Percentiles rank a stretch among this genome's conserved stretches.
phyloP scores from a whole-genome alignment of 345 rosid genomes.

The Lumnitzera littorea region DNA sequence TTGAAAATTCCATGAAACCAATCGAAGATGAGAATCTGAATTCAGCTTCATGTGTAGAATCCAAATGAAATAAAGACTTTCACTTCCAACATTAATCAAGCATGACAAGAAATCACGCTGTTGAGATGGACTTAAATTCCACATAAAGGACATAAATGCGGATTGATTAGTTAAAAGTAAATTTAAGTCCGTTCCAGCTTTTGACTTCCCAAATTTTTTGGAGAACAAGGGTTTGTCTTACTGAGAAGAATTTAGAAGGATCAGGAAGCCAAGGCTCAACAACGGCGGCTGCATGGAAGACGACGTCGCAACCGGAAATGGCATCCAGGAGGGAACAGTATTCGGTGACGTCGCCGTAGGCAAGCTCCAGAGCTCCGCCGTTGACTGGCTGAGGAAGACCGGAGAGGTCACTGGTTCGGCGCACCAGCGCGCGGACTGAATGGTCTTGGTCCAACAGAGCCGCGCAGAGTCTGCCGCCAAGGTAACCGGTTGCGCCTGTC shows the following conservation, averaged over 20 bases:
- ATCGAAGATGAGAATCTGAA: too few relatives aligned
- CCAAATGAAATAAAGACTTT: too few relatives aligned
- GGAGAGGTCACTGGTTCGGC: conserved; percentile 76
- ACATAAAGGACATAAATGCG: too few relatives aligned
- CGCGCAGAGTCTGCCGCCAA: conserved; percentile 75
- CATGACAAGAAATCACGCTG: background rate
- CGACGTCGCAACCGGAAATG: conserved; percentile 57
- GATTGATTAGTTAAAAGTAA: too few relatives aligned
- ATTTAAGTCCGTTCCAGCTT: too few relatives aligned
- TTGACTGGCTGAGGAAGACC: conserved; percentile 30
- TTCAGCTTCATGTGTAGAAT: too few relatives aligned
- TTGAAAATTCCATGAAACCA: too few relatives aligned
- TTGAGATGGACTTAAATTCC: too few relatives aligned
- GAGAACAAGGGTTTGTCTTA: conserved; percentile 12
- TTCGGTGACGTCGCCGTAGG: conserved; percentile 81
- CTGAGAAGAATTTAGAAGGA: conserved; percentile 64
- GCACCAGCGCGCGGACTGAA: conserved; percentile 71
- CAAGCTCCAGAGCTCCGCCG: conserved; percentile 37
- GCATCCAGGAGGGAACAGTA: conserved; percentile 46
- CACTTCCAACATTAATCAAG: too few relatives aligned
- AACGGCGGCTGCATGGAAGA: conserved; percentile 81
- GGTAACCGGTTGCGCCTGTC: conserved; percentile 80
- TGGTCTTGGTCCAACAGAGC: conserved; percentile 52
- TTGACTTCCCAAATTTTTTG: background rate
- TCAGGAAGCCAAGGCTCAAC: conserved; percentile 96